Base-by-base conservation (phyloP, 306 rosid genomes). In the Ormosia semicastrata region DNA sequence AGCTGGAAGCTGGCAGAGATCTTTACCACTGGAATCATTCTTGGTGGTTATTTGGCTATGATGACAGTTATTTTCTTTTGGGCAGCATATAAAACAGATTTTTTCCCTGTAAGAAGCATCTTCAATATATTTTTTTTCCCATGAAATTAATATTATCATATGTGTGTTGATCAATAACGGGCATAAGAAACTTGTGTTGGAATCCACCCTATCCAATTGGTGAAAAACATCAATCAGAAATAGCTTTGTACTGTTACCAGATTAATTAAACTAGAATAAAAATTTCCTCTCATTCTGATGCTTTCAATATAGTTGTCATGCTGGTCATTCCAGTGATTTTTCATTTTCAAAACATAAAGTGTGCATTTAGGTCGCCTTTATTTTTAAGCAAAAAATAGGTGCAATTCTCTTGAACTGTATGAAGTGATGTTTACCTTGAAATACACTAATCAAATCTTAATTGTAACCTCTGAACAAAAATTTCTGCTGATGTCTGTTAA, bases 21-120 rank as follows among this genome's bases (percentile, higher is more conserved):
- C 34, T 92, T 94, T 78, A 68, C 87, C 1, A 94, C 98, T 2
- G 98, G 98, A 74, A 71, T 94, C 44, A 81, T 94, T 78, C 92
- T 94, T 5, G 98, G 98, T 7, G 81, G 88, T 81, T 94, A 94
- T 82, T 84, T 94, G 86, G 98, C 98, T 34, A 84, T 94, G 95
- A 92, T 92, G 97, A 94, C 97, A 1, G 97, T 94, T 80, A 90
- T 90, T 75, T 94, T 94, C 95, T 94, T 94, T 60, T 94, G 98
- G 97, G 93, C 92, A 5, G 92, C 91, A 70, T 88, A 89, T 76
- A 78, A 81, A 71, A 94, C 97, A 24, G 85, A 94, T 83, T 91
- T 94, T 83, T 94, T 94, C 69, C 95, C 98, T 7, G 97, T 94
- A 87, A 59, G 87, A n/a, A 69, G 18, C 71, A 3, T 73, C 40